Evolutionary conservation across 2,329 filamentous ascomycete genomes (phyloP).

Genomic region (Trichoderma simmonsii): DNA sequence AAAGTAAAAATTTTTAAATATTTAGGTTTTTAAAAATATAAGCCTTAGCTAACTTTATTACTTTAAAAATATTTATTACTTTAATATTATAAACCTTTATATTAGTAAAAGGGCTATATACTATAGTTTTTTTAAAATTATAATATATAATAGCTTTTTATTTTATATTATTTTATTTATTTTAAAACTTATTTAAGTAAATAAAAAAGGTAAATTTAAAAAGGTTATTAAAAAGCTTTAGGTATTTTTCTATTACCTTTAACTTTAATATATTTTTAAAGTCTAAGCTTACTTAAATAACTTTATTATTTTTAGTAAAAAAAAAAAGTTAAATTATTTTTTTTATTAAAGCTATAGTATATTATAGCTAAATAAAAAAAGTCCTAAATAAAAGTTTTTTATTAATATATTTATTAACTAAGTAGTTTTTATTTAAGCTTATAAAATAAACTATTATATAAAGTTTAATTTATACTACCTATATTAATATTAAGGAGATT

Average conservation of each 20-base stretch:
- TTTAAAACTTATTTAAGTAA: neutral
- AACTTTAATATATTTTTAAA: neutral
- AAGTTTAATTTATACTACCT: too few relatives aligned
- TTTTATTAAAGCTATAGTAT: too few relatives aligned
- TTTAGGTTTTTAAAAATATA: too few relatives aligned
- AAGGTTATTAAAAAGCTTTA: neutral
- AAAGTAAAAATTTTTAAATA: too few relatives aligned
- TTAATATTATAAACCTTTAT: neutral
- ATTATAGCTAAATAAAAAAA: too few relatives aligned
- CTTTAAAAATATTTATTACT: neutral
- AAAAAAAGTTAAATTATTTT: neutral
- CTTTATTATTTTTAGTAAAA: neutral
- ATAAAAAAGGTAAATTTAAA: neutral
- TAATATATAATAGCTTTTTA: neutral
- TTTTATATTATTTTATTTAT: neutral
- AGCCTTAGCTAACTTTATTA: too few relatives aligned
- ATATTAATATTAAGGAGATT: too few relatives aligned
- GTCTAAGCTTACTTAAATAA: neutral
- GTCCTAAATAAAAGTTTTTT: too few relatives aligned
- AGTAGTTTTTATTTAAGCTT: too few relatives aligned
- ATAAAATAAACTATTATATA: too few relatives aligned
- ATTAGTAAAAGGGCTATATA: neutral
- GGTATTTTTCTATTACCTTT: neutral
- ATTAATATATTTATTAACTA: too few relatives aligned
- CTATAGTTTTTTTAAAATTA: neutral